A percentile compares a stretch with the other conserved stretches of the same genome.
Conservation (phyloP, 495 filamentous ascomycete species). For the Astrothelium macrocarpum region DNA sequence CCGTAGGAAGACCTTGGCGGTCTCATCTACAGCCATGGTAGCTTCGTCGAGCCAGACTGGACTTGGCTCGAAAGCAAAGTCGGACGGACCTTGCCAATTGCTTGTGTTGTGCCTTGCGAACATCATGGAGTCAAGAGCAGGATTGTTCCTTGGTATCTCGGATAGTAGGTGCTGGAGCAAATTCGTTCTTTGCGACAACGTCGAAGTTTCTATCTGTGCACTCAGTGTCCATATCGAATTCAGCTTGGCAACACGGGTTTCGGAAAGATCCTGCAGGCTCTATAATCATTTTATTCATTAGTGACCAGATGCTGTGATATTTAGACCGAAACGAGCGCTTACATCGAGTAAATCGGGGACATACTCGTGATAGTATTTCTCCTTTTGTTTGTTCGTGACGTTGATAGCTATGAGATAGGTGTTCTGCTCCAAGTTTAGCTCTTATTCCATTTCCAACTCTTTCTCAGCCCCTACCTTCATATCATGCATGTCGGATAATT, state of each 20-base stretch:
- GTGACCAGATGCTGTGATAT: neutral
- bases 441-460: neutral
- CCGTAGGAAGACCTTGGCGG: conserved; percentile 78
- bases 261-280: conserved; percentile 80
- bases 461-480: conserved; percentile 51
- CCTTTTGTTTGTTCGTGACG: conserved; percentile 92
- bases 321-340: conserved; percentile 25
- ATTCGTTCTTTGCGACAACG: conserved; percentile 60
- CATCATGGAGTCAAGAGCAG: conserved; percentile 90
- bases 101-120: conserved; percentile 85
- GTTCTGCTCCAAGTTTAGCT: conserved; percentile 46
- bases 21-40: conserved; percentile 68
- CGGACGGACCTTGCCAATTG: conserved; percentile 67
- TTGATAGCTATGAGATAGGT: conserved; percentile 92
- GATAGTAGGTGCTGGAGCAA: conserved; percentile 58
- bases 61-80: conserved; percentile 86
- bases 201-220: conserved; percentile 62
- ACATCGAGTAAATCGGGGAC: conserved; percentile 89
- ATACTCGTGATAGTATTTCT: conserved; percentile 94
- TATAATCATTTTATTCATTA: conserved; percentile 21
- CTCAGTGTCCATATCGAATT: conserved; percentile 80
- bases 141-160: conserved; percentile 83
- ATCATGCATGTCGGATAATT: conserved; percentile 88
- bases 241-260: conserved; percentile 71
- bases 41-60: conserved; percentile 96